Base-by-base conservation (phyloP, 768 basidiomycete genomes). In the Lactarius psammicola region DNA sequence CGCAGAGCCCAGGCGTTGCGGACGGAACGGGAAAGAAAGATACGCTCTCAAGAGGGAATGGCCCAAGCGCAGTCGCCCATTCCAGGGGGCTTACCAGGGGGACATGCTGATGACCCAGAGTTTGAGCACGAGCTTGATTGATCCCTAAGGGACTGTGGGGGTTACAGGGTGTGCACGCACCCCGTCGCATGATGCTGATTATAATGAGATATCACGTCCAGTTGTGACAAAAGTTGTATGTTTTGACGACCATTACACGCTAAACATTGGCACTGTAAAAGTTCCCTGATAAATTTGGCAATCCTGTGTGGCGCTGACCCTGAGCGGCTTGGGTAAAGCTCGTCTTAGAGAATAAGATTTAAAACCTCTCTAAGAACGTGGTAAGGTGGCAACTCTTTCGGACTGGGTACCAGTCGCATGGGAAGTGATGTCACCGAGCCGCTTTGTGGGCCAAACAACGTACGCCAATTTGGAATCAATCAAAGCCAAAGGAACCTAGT, bases 11-110 rank as follows among this genome's bases (percentile, higher is more conserved):
- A 86, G 71, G 74, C 76, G 70, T 60, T 82, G 65, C 75, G 75
- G 9, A 85, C 91, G 65, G 78, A 87, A 70, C 79, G 84, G 68
- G 90, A 93, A 68, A 82, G 76, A 72, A 78, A 4, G 20, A 42
- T 54, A 9, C 61, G 61, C 15, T 26, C 30, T 34, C 57, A 63
- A 44, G 57, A 54, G 26, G 56, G 53, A 10, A 55, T 1, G n/a
- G 18, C 28, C 3, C 15, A 28, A 36, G 31, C 56, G 26, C 31
- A 44, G 26, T 34, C 26, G 15, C 61, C 62, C 40, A 23, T 51
- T 40, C 2, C 51, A 7, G 56, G 33, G 51, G 18, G 40, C 40
- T 18, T 51, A 33, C 2, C 51, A 7, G 56, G 33, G 51, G 18
- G 40, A 3, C 23, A 28, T 33, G 46, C 42, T 11, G 31, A 61